phyloP scores from a whole-genome alignment of 2,329 filamentous ascomycete species.

The Xylariales sp. region DNA sequence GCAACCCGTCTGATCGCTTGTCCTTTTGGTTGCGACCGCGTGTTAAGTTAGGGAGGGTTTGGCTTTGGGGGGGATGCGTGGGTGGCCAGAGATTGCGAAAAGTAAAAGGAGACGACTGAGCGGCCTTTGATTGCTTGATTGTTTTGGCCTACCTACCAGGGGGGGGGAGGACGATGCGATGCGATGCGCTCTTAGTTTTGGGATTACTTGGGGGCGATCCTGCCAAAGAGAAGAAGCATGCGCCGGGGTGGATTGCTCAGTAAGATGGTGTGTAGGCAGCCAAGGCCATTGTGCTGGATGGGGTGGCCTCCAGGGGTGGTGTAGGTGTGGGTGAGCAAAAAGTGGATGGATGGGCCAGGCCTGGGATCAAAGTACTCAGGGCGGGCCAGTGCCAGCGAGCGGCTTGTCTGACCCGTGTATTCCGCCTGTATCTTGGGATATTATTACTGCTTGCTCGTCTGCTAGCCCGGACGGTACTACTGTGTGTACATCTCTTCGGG shows the following conservation, averaged over 20 bases:
- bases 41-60: conserved; percentile 3
- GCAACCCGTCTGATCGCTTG: neutral
- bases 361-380: too few species aligned
- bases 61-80: neutral
- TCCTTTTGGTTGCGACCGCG: conserved; percentile 5
- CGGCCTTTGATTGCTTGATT: conserved; percentile 10
- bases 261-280: neutral
- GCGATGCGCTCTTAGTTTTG: conserved; percentile 6
- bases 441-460: too few species aligned
- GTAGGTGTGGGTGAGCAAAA: neutral
- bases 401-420: too few species aligned
- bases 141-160: conserved; percentile 6
- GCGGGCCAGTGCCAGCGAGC: too few species aligned
- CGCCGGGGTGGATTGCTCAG: neutral
- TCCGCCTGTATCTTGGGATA: too few species aligned
- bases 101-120: conserved; percentile 4
- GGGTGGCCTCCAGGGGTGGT: neutral
- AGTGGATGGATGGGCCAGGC: too few species aligned
- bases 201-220: conserved; percentile 4
- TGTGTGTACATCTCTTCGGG: too few species aligned
- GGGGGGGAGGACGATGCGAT: conserved; percentile 10
- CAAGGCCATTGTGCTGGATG: neutral
- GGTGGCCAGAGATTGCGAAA: conserved; percentile 8
- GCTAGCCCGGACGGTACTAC: too few species aligned
- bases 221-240: neutral